A percentile compares a stretch with the other conserved stretches of the same genome.
Conservation (phyloP, 2,329 filamentous ascomycete genomes). For the Chaetomiaceae sp. region DNA sequence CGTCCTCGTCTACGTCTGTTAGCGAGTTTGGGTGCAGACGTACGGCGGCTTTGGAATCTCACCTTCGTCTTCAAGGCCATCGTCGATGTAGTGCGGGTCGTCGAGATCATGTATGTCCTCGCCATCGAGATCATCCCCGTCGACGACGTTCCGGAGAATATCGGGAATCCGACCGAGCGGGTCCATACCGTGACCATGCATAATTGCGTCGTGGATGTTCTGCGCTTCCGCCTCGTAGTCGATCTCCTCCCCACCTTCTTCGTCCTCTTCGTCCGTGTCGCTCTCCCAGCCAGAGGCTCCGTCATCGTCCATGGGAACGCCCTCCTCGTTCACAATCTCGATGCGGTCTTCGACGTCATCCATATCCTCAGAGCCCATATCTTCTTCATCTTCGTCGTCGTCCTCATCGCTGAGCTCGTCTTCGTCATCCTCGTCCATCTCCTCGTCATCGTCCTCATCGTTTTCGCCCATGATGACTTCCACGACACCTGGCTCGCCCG, state of each 20-base stretch:
- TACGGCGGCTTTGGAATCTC: conserved; percentile 29
- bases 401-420: conserved; percentile 41
- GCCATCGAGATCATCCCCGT: conserved; percentile 48
- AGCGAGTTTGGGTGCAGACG: conserved; percentile 21
- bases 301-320: conserved; percentile 52
- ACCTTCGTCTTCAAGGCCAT: conserved; percentile 56
- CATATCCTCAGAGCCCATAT: conserved; percentile 46
- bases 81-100: conserved; percentile 47
- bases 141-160: conserved; percentile 51
- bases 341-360: conserved; percentile 44
- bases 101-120: conserved; percentile 47
- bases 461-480: conserved; percentile 74
- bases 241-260: conserved; percentile 37
- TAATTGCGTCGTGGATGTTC: conserved; percentile 47
- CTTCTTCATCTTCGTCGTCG: conserved; percentile 38
- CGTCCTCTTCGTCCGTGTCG: conserved; percentile 40
- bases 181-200: conserved; percentile 41
- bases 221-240: conserved; percentile 51
- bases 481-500: conserved; percentile 56
- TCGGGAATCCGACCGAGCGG: conserved; percentile 40
- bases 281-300: conserved; percentile 28
- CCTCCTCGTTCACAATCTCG: conserved; percentile 59
- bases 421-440: conserved; percentile 56
- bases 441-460: conserved; percentile 56
- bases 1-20: conserved; percentile 52